Percentiles rank a stretch among this genome's conserved stretches.
phyloP scores from a whole-genome alignment of 768 basidiomycete genomes.

The Cystofilobasidium ferigula region DNA sequence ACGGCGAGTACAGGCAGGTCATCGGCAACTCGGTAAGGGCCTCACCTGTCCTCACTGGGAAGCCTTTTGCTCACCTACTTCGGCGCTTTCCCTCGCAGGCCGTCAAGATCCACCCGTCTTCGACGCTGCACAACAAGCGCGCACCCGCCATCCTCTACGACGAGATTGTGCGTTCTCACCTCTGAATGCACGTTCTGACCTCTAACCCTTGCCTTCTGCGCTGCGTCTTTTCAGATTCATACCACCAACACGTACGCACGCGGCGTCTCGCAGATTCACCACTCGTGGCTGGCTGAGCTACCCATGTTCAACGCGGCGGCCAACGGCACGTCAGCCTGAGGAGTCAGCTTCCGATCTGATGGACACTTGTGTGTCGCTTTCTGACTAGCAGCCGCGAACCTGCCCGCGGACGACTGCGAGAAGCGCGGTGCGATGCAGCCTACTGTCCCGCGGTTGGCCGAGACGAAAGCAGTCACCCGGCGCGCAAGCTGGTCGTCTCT shows the following conservation, averaged over 20 bases:
- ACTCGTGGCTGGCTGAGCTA: conserved; percentile 41
- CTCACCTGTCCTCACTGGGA: not conserved
- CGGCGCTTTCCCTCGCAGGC: conserved; percentile 36
- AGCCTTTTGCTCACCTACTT: not conserved
- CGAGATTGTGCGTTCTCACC: conserved; percentile 59
- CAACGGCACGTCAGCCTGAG: too few species aligned
- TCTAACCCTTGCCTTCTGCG: not conserved
- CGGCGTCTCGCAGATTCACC: conserved; percentile 73
- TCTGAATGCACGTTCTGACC: not conserved
- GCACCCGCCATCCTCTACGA: conserved; percentile 81
- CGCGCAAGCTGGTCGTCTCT: too few species aligned
- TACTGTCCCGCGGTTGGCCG: too few species aligned
- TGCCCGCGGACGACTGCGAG: too few species aligned
- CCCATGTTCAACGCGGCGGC: conserved; percentile 8
- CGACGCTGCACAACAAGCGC: conserved; percentile 67
- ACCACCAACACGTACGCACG: conserved; percentile 64
- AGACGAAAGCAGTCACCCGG: too few species aligned
- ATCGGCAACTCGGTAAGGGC: conserved; percentile 36
- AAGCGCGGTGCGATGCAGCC: too few species aligned
- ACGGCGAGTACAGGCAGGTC: conserved; percentile 71
- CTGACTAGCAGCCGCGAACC: too few species aligned
- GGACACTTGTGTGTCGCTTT: too few species aligned
- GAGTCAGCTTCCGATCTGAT: too few species aligned
- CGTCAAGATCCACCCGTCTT: conserved; percentile 86
- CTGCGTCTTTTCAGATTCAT: conserved; percentile 31